Conservation (phyloP, 352 stramenopile species). For the Phytopythium oedochilum region DNA sequence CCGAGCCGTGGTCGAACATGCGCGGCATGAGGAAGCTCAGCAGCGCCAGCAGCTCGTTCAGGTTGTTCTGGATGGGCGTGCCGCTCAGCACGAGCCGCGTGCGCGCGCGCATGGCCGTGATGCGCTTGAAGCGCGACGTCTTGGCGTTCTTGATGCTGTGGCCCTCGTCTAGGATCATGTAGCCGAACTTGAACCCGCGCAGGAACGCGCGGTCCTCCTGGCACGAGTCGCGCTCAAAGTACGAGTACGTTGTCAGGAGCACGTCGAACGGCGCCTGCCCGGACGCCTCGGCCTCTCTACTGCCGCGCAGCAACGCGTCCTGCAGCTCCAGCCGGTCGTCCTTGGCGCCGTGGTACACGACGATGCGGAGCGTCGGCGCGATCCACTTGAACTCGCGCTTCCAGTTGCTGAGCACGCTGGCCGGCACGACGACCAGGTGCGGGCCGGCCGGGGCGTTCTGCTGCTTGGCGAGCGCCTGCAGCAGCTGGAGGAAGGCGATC, state of each 20-base stretch:
- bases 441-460: slow-evolving; percentile 36
- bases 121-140: slow-evolving; percentile 86
- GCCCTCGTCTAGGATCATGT: slow-evolving; percentile 92
- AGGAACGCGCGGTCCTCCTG: slow-evolving; percentile 82
- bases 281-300: neutral
- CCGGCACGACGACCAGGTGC: slow-evolving; percentile 92
- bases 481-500: slow-evolving; percentile 70
- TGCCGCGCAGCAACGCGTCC: slow-evolving; percentile 22
- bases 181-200: slow-evolving; percentile 79
- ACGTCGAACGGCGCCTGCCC: slow-evolving; percentile 64
- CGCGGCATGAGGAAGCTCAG: slow-evolving; percentile 91
- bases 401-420: slow-evolving; percentile 93
- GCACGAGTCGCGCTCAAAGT: slow-evolving; percentile 87
- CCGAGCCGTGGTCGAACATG: slow-evolving; percentile 84
- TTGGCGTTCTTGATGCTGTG: slow-evolving; percentile 93
- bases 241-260: slow-evolving; percentile 89
- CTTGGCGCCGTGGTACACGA: slow-evolving; percentile 82
- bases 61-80: slow-evolving; percentile 90
- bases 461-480: slow-evolving; percentile 41
- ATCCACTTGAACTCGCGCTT: slow-evolving; percentile 91
- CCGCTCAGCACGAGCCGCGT: slow-evolving; percentile 81
- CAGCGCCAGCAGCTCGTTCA: slow-evolving; percentile 85
- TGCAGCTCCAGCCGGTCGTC: slow-evolving; percentile 55
- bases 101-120: slow-evolving; percentile 64
- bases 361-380: slow-evolving; percentile 82